A percentile compares a stretch with the other conserved stretches of the same genome.
Conservation (phyloP, 441 rosid genomes). For the Populus hybrid region DNA sequence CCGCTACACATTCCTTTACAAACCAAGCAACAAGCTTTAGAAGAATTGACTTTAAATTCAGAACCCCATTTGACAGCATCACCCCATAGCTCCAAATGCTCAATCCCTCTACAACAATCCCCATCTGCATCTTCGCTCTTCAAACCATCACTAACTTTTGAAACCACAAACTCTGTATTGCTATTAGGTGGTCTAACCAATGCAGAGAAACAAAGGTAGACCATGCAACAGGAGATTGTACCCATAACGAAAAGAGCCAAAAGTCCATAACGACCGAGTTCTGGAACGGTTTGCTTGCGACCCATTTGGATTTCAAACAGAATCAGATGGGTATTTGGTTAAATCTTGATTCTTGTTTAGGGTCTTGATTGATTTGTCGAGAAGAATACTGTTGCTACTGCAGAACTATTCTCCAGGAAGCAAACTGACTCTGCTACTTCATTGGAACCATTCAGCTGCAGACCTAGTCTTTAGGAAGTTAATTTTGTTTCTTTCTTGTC, state of each 20-base stretch:
- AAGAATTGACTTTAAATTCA: slow-evolving; percentile 72
- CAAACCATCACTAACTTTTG: not conserved
- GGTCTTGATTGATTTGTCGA: not conserved
- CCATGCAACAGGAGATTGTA: slow-evolving; percentile 52
- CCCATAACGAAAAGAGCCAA: slow-evolving; percentile 48
- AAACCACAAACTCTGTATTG: slow-evolving; percentile 20
- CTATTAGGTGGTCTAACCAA: slow-evolving; percentile 46
- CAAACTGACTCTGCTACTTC: no score
- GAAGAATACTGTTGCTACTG: no score
- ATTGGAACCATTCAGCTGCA: no score
- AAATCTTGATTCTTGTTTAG: not conserved
- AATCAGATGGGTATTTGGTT: no score
- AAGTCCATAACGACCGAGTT: slow-evolving; percentile 52
- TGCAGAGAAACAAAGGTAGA: slow-evolving; percentile 53
- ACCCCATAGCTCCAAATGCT: slow-evolving; percentile 89
- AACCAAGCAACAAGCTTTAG: slow-evolving; percentile 71
- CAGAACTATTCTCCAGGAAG: no score
- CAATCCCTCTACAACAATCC: slow-evolving; percentile 76
- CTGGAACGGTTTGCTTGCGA: slow-evolving; percentile 50
- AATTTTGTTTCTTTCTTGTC: no score
- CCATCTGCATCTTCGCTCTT: slow-evolving; percentile 21
- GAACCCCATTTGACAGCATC: slow-evolving; percentile 91
- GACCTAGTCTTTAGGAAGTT: no score
- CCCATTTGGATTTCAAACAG: slow-evolving; percentile 30
- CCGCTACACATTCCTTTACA: slow-evolving; percentile 85